Evolutionary conservation across 164 flowering plant genomes (phyloP), one percentile per base, ranked within the genome.

Genomic region (grape (Vitis vinifera)): DNA sequence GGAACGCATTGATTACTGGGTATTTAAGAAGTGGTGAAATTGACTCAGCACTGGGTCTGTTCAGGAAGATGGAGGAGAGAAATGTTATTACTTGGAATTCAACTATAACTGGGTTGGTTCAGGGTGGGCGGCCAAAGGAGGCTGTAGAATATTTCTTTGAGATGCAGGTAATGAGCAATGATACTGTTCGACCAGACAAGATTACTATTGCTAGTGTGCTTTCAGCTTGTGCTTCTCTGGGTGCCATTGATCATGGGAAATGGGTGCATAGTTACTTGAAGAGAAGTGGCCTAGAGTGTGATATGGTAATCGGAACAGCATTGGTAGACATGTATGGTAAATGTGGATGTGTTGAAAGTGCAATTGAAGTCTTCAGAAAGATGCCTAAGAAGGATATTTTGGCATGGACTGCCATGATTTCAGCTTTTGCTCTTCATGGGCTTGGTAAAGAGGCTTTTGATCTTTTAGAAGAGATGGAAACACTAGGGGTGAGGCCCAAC

Each of bases 291-390:
- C 12, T 91, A 17, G 81, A 78, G 65, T 65, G 77, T 68, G 97
- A 91, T 68, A 50, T 84, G 73, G 92, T 85, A 27, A 81, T 89
- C 63, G 78, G 70, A 50, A 90, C 95, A 50, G 91, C 97, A 15
- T 72, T 91, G 57, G 80, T 88, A 3, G 92, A 90, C 76, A 87
- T 91, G 97, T 91, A 90, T 74, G 93, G 93, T 27, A 91, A 90
- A 68, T 90, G 95, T 66, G 95, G 95, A 19, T 70, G 75, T 63
- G 77, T 90, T 37, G 85, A 80, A 12, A 79, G 68, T 61, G 97
- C 95, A 6, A 66, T 63, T 63, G 73, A 78, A 61, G 82, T 85
- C 55, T 91, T 91, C 67, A 69, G 65, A 30, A 83, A 73, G 66
- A 85, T 88, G 82, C 75, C 70, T 2, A 67, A 61, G 14, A 88